phyloP scores from a whole-genome alignment of 2,329 filamentous ascomycete genomes.

The Sclerotinia trifoliorum region DNA sequence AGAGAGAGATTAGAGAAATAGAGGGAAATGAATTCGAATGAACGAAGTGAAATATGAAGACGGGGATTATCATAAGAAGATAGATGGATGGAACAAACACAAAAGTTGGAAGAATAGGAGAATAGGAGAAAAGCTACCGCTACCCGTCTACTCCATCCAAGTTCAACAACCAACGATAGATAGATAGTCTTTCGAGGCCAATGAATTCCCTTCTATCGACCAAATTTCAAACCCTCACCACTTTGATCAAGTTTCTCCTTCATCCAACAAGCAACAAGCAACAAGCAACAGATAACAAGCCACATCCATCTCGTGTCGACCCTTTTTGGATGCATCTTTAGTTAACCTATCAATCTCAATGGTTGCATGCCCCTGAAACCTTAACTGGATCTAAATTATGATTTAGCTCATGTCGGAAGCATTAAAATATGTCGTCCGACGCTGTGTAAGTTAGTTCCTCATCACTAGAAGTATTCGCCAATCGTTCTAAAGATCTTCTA shows the following conservation, averaged over 20 bases:
- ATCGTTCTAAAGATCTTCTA: constrained; percentile 12
- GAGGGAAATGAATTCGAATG: background rate
- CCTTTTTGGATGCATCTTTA: background rate
- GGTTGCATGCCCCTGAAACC: background rate
- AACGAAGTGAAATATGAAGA: background rate
- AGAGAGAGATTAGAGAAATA: background rate
- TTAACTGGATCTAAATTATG: background rate
- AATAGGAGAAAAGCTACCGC: background rate
- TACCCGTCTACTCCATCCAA: background rate
- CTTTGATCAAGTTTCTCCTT: background rate
- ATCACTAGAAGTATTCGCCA: constrained; percentile 8
- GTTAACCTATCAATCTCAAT: background rate
- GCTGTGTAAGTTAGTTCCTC: background rate
- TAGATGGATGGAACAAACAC: too few relatives aligned
- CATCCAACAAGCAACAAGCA: background rate
- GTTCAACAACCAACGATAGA: background rate
- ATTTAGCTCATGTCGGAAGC: background rate
- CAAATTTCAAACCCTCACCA: background rate
- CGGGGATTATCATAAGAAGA: background rate
- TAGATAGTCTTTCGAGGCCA: background rate
- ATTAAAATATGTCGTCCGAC: background rate
- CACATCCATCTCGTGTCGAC: constrained; percentile 6
- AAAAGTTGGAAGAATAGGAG: background rate
- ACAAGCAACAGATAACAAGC: too few relatives aligned
- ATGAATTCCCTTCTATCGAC: background rate